phyloP scores from a whole-genome alignment of 768 basidiomycete species.

The Boletellus ananas region DNA sequence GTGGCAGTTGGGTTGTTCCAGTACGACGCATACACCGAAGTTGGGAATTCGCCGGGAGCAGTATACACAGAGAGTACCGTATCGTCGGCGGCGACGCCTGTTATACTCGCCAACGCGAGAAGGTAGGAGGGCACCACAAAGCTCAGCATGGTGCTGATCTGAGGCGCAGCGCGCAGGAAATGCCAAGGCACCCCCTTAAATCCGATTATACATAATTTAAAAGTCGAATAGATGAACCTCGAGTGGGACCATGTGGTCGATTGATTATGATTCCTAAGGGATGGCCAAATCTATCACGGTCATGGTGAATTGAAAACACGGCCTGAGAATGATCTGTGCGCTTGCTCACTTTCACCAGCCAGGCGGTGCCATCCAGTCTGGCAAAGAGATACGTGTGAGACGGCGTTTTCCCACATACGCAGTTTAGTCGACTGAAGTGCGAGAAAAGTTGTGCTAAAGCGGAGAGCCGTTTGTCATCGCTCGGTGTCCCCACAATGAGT shows the following conservation, averaged over 20 bases:
- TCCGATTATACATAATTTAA: not conserved
- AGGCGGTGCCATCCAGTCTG: too few relatives aligned
- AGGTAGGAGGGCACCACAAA: constrained; percentile 9
- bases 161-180: not conserved
- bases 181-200: constrained; percentile 1
- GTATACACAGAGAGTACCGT: constrained; percentile 42
- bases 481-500: not conserved
- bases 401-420: constrained; percentile 1
- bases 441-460: constrained; percentile 1
- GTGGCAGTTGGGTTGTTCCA: constrained; percentile 70
- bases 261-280: too few relatives aligned
- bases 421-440: not conserved
- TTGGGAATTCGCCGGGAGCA: constrained; percentile 60
- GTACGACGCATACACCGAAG: constrained; percentile 55
- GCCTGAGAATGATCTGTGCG: too few relatives aligned
- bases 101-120: constrained; percentile 8
- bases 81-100: constrained; percentile 6
- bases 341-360: too few relatives aligned
- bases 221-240: not conserved
- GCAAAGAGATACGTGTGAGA: too few relatives aligned
- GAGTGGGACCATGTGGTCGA: too few relatives aligned
- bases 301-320: not conserved
- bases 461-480: not conserved
- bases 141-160: constrained; percentile 11
- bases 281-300: not conserved